phyloP scores from a whole-genome alignment of 805 yeast genomes.

The fission yeast (Schizosaccharomyces pombe) region DNA sequence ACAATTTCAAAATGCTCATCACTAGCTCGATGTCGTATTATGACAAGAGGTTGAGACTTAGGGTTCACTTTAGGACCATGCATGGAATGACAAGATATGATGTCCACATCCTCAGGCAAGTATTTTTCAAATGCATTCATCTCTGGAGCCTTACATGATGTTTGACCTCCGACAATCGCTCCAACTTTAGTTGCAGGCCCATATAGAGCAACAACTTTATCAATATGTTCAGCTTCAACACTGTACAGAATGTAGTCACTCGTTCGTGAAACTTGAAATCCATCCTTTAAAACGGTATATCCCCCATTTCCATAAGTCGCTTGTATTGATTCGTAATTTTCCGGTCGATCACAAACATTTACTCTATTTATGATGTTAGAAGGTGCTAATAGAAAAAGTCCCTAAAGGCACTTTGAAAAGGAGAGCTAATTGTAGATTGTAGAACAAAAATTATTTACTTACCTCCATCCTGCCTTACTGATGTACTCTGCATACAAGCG shows the following conservation, averaged over 20 bases:
- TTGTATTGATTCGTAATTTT: conserved; percentile 25
- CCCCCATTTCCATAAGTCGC: conserved; percentile 13
- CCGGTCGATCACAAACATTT: conserved; percentile 69
- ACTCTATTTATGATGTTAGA: conserved; percentile 20
- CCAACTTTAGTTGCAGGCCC: conserved; percentile 78
- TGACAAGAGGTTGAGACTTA: conserved; percentile 76
- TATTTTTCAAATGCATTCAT: conserved; percentile 57
- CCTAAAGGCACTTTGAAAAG: no score
- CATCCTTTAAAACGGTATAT: conserved; percentile 42
- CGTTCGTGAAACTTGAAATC: conserved; percentile 58
- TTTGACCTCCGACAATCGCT: conserved; percentile 92
- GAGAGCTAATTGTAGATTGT: neutral
- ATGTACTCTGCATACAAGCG: conserved; percentile 58
- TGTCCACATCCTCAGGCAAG: conserved; percentile 58
- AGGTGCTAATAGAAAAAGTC: neutral
- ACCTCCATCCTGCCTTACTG: conserved; percentile 60
- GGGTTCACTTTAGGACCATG: conserved; percentile 87
- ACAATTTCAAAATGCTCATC: conserved; percentile 37
- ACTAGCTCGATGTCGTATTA: conserved; percentile 50
- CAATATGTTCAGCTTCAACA: conserved; percentile 77
- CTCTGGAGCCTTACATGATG: conserved; percentile 84
- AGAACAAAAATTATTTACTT: conserved; percentile 7
- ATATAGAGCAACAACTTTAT: conserved; percentile 43
- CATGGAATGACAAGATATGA: conserved; percentile 68
- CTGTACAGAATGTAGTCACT: conserved; percentile 72